Conservation (phyloP, 2,329 filamentous ascomycete genomes). For the Neofusicoccum ribis region DNA sequence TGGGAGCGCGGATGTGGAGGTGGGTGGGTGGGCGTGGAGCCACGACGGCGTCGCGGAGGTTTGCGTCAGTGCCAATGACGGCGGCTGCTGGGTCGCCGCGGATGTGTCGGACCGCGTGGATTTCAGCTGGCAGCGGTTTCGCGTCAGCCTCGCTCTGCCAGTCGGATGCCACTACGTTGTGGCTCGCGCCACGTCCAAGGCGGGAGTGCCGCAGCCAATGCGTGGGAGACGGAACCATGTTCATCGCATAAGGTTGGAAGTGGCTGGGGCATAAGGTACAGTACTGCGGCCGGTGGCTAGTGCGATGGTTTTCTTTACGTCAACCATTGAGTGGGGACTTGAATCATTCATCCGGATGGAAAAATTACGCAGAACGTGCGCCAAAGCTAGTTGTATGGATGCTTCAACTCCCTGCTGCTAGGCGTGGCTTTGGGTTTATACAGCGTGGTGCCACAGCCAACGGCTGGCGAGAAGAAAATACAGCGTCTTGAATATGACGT, state of each 20-base stretch:
- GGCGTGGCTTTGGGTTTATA: too few relatives aligned
- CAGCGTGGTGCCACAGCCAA: too few relatives aligned
- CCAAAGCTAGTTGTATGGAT: too few relatives aligned
- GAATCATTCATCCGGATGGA: too few relatives aligned
- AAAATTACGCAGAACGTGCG: too few relatives aligned
- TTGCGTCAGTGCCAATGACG: slow-evolving; percentile 25
- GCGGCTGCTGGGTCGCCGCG: slow-evolving; percentile 19
- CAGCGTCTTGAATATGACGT: too few relatives aligned
- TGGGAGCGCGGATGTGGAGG: background rate
- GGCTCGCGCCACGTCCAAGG: slow-evolving; percentile 21
- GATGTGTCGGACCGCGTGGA: slow-evolving; percentile 16
- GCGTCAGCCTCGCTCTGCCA: background rate
- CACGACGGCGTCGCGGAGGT: slow-evolving; percentile 25
- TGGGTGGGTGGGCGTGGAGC: slow-evolving; percentile 33
- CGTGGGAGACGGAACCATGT: slow-evolving; percentile 27
- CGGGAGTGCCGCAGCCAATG: slow-evolving; percentile 26
- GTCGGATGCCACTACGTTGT: background rate
- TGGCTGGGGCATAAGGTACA: background rate
- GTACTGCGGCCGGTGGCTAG: too few relatives aligned
- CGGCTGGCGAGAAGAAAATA: too few relatives aligned
- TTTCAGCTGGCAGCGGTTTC: slow-evolving; percentile 21
- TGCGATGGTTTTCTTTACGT: too few relatives aligned
- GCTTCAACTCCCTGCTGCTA: too few relatives aligned
- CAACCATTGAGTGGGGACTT: too few relatives aligned
- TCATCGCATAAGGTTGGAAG: slow-evolving; percentile 25